Percentiles rank a stretch among this genome's conserved stretches.
phyloP scores from a whole-genome alignment of 1,139 yeast species.

The Meyerozyma carpophila region DNA sequence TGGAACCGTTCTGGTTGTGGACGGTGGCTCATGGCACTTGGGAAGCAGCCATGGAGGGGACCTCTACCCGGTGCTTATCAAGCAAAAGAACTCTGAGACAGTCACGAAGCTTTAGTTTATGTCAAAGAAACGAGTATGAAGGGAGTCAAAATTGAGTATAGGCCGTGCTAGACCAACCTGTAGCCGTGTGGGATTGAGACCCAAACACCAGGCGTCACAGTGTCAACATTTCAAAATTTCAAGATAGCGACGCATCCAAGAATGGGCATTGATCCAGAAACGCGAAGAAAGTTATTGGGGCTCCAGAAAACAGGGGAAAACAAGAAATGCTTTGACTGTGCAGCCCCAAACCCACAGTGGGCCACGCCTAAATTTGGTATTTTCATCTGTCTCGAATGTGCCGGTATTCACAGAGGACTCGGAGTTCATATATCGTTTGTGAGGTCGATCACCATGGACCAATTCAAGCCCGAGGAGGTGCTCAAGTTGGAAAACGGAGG shows the following conservation, averaged over 20 bases:
- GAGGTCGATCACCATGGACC: conserved; percentile 95
- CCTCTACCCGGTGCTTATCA: conserved; percentile 8
- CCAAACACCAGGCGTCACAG: neutral
- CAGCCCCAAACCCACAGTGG: conserved; percentile 97
- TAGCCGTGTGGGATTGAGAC: neutral
- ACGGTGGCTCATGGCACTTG: conserved; percentile 13
- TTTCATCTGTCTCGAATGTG: conserved; percentile 94
- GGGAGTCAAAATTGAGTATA: too few relatives aligned
- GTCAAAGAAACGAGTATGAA: too few relatives aligned
- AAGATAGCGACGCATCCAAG: neutral
- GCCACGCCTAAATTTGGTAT: conserved; percentile 97
- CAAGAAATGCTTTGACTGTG: conserved; percentile 90
- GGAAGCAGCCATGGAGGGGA: conserved; percentile 6
- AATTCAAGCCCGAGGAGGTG: conserved; percentile 88
- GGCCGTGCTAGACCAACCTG: neutral
- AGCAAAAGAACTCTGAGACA: conserved; percentile 5
- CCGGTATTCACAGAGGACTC: conserved; percentile 91
- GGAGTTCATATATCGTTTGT: conserved; percentile 98
- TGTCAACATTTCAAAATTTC: conserved; percentile 1
- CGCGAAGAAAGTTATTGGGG: conserved; percentile 73
- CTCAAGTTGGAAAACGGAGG: conserved; percentile 94
- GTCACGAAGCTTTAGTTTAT: neutral
- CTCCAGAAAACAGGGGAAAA: conserved; percentile 79
- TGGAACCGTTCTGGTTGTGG: conserved; percentile 13
- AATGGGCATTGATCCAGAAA: conserved; percentile 85